A percentile compares a stretch with the other conserved stretches of the same genome.
These are phyloP conservation scores for Colletotrichum acutatum DNA, from an alignment of 2,329 filamentous ascomycete species.

Conservation along the genomic window DNA sequence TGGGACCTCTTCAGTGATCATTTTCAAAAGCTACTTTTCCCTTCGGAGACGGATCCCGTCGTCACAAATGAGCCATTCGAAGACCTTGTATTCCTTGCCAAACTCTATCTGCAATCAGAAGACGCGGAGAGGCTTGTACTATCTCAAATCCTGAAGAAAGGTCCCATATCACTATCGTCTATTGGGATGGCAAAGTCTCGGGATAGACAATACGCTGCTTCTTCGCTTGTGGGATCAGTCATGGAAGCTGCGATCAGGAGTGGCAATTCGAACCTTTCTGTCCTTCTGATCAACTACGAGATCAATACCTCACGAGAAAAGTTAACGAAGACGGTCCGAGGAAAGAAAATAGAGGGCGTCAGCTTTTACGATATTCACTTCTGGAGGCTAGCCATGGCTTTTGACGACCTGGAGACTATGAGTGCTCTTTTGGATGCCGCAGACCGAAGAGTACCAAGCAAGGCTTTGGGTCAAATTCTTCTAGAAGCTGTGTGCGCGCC, in stretches of 20 bases:
- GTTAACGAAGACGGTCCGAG: neutral
- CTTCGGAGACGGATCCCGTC: neutral
- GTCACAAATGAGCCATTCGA: conserved; percentile 1
- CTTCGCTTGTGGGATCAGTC: conserved; percentile 1
- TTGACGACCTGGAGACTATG: neutral
- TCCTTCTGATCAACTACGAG: conserved; percentile 9
- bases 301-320: neutral
- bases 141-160: neutral
- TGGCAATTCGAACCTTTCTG: neutral
- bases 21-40: neutral
- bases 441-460: neutral
- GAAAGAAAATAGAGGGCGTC: neutral
- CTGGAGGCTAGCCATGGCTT: neutral
- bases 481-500: neutral
- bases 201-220: neutral
- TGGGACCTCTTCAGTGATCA: neutral
- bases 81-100: neutral
- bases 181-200: neutral
- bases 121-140: neutral
- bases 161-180: conserved; percentile 3
- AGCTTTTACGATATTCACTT: conserved; percentile 3
- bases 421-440: neutral
- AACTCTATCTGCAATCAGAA: neutral
- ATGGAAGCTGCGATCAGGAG: conserved; percentile 14
- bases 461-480: neutral